Percentiles rank a stretch among this genome's conserved stretches.
phyloP scores from a whole-genome alignment of 805 yeast genomes.

The Candida corydali region DNA sequence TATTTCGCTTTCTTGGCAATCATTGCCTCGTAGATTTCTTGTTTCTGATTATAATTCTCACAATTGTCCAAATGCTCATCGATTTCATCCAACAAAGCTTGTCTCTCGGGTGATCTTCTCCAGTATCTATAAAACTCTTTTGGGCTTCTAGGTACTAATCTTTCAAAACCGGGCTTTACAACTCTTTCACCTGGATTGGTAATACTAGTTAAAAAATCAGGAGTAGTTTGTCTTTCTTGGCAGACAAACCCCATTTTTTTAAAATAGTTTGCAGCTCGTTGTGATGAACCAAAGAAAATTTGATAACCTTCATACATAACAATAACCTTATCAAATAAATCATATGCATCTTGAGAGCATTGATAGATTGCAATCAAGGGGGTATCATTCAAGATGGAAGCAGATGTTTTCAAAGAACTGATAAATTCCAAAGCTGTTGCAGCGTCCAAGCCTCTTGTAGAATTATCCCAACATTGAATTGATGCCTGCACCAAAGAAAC shows the following conservation, averaged over 20 bases:
- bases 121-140: constrained; percentile 26
- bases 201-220: constrained; percentile 28
- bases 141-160: constrained; percentile 24
- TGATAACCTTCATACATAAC: constrained; percentile 60
- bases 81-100: constrained; percentile 35
- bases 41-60: constrained; percentile 10
- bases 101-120: constrained; percentile 39
- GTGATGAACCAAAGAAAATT: constrained; percentile 54
- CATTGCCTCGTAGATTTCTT: constrained; percentile 37
- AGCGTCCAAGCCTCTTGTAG: constrained; percentile 68
- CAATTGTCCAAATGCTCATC: constrained; percentile 31
- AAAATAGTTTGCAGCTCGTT: constrained; percentile 41
- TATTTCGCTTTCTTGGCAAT: constrained; percentile 49
- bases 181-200: constrained; percentile 26
- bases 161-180: constrained; percentile 34
- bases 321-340: constrained; percentile 48
- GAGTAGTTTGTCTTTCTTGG: constrained; percentile 38
- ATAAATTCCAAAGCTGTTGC: constrained; percentile 69
- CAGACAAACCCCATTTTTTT: constrained; percentile 37
- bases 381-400: constrained; percentile 51
- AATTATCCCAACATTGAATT: constrained; percentile 63
- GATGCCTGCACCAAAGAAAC: constrained; percentile 52
- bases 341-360: constrained; percentile 62
- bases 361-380: constrained; percentile 65
- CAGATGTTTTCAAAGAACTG: constrained; percentile 54